Percentiles rank a stretch among this genome's conserved stretches.
phyloP scores from a whole-genome alignment of 2,329 filamentous ascomycete species.

The Colletotrichum caudatum region DNA sequence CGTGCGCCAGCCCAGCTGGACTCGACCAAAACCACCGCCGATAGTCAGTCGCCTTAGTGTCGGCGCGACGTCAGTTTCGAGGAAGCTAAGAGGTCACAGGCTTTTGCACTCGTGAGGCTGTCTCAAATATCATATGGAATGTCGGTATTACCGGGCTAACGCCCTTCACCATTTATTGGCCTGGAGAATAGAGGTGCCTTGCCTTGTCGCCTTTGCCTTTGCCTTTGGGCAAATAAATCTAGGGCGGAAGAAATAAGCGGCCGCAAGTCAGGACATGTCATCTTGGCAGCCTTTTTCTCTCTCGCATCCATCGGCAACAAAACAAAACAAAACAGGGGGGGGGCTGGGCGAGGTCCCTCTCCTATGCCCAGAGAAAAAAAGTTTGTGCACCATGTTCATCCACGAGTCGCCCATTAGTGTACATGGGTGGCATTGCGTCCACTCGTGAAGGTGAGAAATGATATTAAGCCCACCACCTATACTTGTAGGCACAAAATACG shows the following conservation, averaged over 20 bases:
- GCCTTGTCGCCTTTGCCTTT: no score
- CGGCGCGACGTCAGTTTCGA: slow-evolving; percentile 21
- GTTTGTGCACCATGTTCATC: background rate
- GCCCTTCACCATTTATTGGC: background rate
- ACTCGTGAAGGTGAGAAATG: slow-evolving; percentile 12
- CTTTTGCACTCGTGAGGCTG: slow-evolving; percentile 24
- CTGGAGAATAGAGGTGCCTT: no score
- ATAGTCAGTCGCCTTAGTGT: slow-evolving; percentile 37
- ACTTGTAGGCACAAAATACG: no score
- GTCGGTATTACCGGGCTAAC: background rate
- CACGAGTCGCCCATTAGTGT: slow-evolving; percentile 1
- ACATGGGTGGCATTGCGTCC: background rate
- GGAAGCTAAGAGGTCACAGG: slow-evolving; percentile 27
- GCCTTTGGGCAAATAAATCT: background rate
- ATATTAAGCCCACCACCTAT: slow-evolving; percentile 4
- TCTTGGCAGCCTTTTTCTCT: background rate
- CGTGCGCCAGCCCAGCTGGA: background rate
- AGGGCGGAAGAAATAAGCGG: background rate
- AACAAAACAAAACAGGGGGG: background rate
- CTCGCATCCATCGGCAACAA: background rate
- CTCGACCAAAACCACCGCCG: slow-evolving; percentile 33
- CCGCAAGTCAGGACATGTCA: background rate
- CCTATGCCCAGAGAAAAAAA: background rate
- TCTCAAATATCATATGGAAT: slow-evolving; percentile 27
- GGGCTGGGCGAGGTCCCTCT: background rate